Conservation (phyloP, 352 stramenopile species). For the Phytopythium boreale region DNA sequence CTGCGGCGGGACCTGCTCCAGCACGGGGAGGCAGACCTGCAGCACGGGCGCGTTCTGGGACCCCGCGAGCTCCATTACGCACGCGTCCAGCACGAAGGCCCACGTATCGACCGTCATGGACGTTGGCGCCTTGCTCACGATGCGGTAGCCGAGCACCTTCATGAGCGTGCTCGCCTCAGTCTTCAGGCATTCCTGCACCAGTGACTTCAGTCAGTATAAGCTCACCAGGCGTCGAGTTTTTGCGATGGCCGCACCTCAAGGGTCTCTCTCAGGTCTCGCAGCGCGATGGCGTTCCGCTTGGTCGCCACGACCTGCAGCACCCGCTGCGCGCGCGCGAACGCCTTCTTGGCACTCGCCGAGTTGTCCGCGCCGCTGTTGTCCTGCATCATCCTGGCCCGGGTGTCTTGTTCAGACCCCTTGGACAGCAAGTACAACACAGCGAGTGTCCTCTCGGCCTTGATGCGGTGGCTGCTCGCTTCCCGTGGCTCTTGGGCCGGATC, state of each 20-base stretch:
- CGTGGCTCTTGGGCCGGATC: neutral
- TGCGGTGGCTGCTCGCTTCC: neutral
- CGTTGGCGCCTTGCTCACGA: slow-evolving; percentile 44
- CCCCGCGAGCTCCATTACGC: slow-evolving; percentile 60
- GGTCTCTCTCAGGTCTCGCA: slow-evolving; percentile 55
- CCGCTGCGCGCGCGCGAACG: slow-evolving; percentile 54
- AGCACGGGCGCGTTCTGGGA: slow-evolving; percentile 59
- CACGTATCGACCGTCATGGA: slow-evolving; percentile 63
- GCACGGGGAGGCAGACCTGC: slow-evolving; percentile 42
- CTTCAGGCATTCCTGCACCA: slow-evolving; percentile 57
- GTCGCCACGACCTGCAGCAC: slow-evolving; percentile 51
- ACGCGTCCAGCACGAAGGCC: slow-evolving; percentile 59
- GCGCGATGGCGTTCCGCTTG: slow-evolving; percentile 52
- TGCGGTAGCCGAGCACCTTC: slow-evolving; percentile 73
- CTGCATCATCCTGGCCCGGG: slow-evolving; percentile 33
- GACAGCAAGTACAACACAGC: too few relatives aligned
- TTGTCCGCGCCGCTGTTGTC: slow-evolving; percentile 41
- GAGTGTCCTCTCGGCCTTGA: neutral
- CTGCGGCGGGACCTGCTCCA: slow-evolving; percentile 53
- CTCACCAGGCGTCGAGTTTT: too few relatives aligned
- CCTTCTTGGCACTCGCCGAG: slow-evolving; percentile 41
- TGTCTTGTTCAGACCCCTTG: too few relatives aligned
- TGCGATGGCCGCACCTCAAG: slow-evolving; percentile 33
- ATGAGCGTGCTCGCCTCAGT: slow-evolving; percentile 48
- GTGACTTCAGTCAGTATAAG: neutral